Base-by-base conservation (phyloP, 139 green algal genomes). In the Pseudopediastrum boryanum region DNA sequence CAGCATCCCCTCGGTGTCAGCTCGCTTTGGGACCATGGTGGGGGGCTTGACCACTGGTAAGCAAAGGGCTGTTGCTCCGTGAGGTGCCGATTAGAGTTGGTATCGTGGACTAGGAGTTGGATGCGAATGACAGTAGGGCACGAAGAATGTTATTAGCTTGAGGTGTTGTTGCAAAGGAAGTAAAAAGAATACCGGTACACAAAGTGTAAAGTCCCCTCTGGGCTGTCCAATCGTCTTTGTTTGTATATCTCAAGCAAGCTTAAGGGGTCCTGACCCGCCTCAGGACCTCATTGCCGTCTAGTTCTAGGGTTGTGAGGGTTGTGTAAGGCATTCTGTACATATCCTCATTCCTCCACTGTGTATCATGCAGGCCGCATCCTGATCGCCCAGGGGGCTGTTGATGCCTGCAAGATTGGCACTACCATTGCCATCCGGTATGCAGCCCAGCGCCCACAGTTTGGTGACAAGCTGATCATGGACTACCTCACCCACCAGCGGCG, bases 401-500 rank as follows among this genome's bases (percentile, higher is more conserved):
- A 93, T 69, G 91, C 89, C 10, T 78, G 79, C 50, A 97, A 97
- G 87, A 86, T 96, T 2, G 94, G 88, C n/a, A 62, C 90, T 8
- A 88, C 85, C 58, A 95, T 98, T 10, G 94, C 94, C 6, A 77
- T 97, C 4, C 86, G 89, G 59, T 98, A 98, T 78, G 72, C 86
- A 1, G 82, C 77, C 46, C 25, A 66, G 33, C 86, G 94, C 5
- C 89, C 90, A 1, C 89, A 93, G 52, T 97, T 97, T 87, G 85
- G 86, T 48, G 84, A 91, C 79, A 85, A 81, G n/a, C 61, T 84
- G 13, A 91, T 98, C 42, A 84, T 95, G 70, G 83, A 91, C 39
- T 98, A 98, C 82, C 67, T 97, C 3, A 98, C 92, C 0, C 94
- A 98, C 79, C 92, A 97, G 89, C 81, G 86, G 35, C 86, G 93